Evolutionary conservation across 306 rosid genomes (phyloP), one percentile per base, ranked within the genome.

Genomic region (Elaeagnus macrophylla): DNA sequence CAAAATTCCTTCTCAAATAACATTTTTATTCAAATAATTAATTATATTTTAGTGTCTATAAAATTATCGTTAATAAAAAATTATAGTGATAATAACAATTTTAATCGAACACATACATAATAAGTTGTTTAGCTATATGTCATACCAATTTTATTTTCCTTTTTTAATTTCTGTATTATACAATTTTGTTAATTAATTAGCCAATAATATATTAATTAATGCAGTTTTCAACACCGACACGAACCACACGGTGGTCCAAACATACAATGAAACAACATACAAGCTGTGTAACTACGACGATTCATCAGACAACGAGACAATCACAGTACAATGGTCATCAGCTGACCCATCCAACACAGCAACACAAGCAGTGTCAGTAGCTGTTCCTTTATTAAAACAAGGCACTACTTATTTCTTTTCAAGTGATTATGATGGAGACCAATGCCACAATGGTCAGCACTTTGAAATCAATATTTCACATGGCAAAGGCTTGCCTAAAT

Each of bases 201-300:
- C 35, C 9, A 25, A 39, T 25, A 25, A 50, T 8, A 25, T 17
- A 20, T 25, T 10, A 13, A 12, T 7, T 3, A 51, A 41, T 78
- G 75, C 74, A 90, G 97, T 90, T 74, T 86, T 90, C 72, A 83
- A 86, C 73, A 79, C 95, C 0, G 82, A 90, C 68, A 86, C 54
- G 2, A 90, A 90, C 65, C 97, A 90, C 76, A 72, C 91, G 0
- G 72, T 90, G 6, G 49, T 86, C 40, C 91, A 81, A 54, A 86
- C 97, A 20, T 90, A 70, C 71, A 90, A 86, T 54, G 52, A 47
- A 4, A 90, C 91, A 20, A 86, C 83, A 7, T 86, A 86, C 84
- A 83, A 79, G 57, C 67, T 19, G 16, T 90, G 95, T 15, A 84
- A 90, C 48, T 86, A 63, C 6, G 77, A 83, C 7, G 75, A 90